phyloP scores from a whole-genome alignment of 495 filamentous ascomycete genomes.

The Apodospora peruviana region DNA sequence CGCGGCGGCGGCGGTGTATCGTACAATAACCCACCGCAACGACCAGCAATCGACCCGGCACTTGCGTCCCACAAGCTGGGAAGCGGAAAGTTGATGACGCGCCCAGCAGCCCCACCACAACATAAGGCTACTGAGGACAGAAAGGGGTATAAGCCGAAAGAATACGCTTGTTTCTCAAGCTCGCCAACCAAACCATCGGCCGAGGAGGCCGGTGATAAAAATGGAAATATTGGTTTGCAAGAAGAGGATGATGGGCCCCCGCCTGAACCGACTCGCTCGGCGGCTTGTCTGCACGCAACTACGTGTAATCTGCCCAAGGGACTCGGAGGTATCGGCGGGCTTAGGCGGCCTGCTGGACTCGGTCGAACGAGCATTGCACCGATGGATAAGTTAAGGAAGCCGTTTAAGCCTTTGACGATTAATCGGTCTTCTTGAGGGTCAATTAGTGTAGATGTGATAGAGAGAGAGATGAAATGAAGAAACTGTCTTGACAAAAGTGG shows the following conservation, averaged over 20 bases:
- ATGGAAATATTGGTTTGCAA: slow-evolving; percentile 4
- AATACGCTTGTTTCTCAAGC: slow-evolving; percentile 45
- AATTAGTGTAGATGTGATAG: too few species aligned
- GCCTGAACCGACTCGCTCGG: slow-evolving; percentile 28
- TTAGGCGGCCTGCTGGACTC: slow-evolving; percentile 28
- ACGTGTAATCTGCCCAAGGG: slow-evolving; percentile 27
- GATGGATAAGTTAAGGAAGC: slow-evolving; percentile 38
- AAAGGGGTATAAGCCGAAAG: slow-evolving; percentile 22
- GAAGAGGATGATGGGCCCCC: slow-evolving; percentile 22
- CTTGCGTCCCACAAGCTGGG: slow-evolving; percentile 34
- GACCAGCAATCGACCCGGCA: slow-evolving; percentile 26
- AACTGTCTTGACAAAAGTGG: too few species aligned
- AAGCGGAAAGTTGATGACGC: slow-evolving; percentile 11
- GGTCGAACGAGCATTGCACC: slow-evolving; percentile 27
- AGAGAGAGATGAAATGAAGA: too few species aligned
- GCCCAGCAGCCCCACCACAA: background rate
- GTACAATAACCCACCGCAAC: slow-evolving; percentile 2
- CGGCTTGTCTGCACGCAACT: slow-evolving; percentile 36
- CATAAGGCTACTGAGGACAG: slow-evolving; percentile 6
- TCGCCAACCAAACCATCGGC: slow-evolving; percentile 33
- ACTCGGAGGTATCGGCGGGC: slow-evolving; percentile 16
- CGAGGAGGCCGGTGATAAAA: background rate
- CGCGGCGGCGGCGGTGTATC: background rate
- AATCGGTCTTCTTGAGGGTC: too few species aligned
- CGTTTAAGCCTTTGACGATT: slow-evolving; percentile 44